Conservation (phyloP, 116 monocot species). For the Cymodocea nodosa region DNA sequence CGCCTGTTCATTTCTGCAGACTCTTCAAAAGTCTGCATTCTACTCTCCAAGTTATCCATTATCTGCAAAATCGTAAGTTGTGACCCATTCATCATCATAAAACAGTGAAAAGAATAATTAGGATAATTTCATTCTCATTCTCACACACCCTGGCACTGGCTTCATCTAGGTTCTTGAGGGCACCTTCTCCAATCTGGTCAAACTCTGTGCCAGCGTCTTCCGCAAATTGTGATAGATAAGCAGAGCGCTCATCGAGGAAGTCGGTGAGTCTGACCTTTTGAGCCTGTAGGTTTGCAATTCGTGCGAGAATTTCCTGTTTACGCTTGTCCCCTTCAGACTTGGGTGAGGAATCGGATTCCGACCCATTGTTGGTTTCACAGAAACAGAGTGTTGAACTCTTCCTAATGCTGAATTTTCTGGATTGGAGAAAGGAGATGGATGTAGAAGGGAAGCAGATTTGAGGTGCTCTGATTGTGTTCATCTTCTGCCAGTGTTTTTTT, state of each 20-base stretch:
- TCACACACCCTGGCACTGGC: slow-evolving; percentile 38
- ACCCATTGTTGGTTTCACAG: slow-evolving; percentile 31
- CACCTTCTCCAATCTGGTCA: slow-evolving; percentile 43
- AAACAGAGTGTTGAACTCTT: slow-evolving; percentile 9
- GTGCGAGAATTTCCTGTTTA: slow-evolving; percentile 73
- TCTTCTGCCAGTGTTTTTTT: background rate
- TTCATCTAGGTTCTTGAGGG: slow-evolving; percentile 35
- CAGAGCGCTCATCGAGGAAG: slow-evolving; percentile 61
- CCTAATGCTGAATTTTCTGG: slow-evolving; percentile 11
- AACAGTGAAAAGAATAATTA: background rate
- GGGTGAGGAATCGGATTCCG: slow-evolving; percentile 16
- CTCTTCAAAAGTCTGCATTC: slow-evolving; percentile 56
- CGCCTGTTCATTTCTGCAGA: slow-evolving; percentile 38
- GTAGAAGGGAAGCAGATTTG: slow-evolving; percentile 13
- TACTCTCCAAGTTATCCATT: slow-evolving; percentile 58
- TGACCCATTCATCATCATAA: background rate
- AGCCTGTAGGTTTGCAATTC: slow-evolving; percentile 70
- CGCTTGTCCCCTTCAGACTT: slow-evolving; percentile 42
- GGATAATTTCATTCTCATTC: background rate
- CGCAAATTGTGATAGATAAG: slow-evolving; percentile 57
- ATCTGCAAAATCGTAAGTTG: slow-evolving; percentile 24
- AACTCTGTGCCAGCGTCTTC: slow-evolving; percentile 34
- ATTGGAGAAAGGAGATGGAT: background rate
- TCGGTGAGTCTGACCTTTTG: slow-evolving; percentile 67
- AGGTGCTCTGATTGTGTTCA: slow-evolving; percentile 2